Base-by-base conservation (phyloP, 2,329 filamentous ascomycete genomes). In the Cylindrodendrum hubeiense region DNA sequence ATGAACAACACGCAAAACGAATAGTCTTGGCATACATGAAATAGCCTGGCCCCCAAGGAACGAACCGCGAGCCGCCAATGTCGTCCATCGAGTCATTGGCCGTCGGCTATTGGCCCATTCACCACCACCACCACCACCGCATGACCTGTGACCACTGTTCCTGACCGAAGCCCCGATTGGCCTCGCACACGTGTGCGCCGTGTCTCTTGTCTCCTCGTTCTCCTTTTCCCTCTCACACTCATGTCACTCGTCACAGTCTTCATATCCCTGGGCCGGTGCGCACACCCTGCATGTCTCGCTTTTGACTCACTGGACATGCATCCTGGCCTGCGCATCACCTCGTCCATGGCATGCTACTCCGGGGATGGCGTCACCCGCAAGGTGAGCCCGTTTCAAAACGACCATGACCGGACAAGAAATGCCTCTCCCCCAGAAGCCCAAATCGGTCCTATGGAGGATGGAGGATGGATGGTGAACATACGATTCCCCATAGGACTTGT, bases 331-430 rank as follows among this genome's bases (percentile, higher is more conserved):
- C 44, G 56, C 22, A 59, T 51, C 56, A 33, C 41, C 34, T 52
- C 37, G 26, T 28, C 28, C 28, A 51, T 51, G 26, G 47, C 47
- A 52, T 26, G 22, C 34, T 30, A n/a, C 56, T 46, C 34, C 34
- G n/a, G 22, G n/a, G 47, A 52, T 60, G 56, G 47, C 56, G 47
- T 60, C 56, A 59, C 47, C n/a, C n/a, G 37, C 37, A n/a, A 33
- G 19, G 12, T 15, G 21, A 46, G 15, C 28, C 19, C 43, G n/a
- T 52, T 52, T 52, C 21, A 56, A 46, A 24, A 33, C 21, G n/a
- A 57, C 54, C 33, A 19, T n/a, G 22, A 49, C 33, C 34, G 4
- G 13, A 39, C 34, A 24, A 37, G 21, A 26, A 55, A 57, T 47
- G 24, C 43, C 28, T 39, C 30, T 57, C 30, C 54, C 28, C 15